phyloP scores from a whole-genome alignment of 495 filamentous ascomycete genomes.

The Coniosporium apollinis region DNA sequence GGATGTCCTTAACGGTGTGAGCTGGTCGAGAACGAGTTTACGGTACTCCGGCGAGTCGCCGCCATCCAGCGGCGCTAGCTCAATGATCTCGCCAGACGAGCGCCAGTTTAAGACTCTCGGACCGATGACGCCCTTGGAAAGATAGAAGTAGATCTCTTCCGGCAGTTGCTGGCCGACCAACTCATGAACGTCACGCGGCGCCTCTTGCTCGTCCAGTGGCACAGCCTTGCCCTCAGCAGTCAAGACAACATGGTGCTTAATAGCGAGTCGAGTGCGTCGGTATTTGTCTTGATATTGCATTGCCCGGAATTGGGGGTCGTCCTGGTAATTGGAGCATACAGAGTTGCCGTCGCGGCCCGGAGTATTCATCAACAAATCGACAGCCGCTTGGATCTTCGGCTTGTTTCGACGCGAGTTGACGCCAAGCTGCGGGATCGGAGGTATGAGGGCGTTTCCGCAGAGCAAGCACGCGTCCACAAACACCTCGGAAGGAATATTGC shows the following conservation, averaged over 20 bases:
- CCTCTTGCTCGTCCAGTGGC: constrained; percentile 47
- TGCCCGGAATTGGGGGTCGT: constrained; percentile 52
- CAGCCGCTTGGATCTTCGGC: constrained; percentile 45
- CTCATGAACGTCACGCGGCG: constrained; percentile 69
- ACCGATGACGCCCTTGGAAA: constrained; percentile 66
- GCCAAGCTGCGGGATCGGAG: constrained; percentile 57
- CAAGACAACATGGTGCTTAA: constrained; percentile 76
- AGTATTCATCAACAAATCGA: constrained; percentile 48
- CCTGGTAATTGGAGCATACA: constrained; percentile 51
- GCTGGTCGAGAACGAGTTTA: constrained; percentile 50
- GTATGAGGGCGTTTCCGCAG: constrained; percentile 64
- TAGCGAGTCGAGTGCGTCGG: constrained; percentile 60
- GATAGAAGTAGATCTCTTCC: constrained; percentile 81
- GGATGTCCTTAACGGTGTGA: constrained; percentile 55
- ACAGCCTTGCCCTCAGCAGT: constrained; percentile 56
- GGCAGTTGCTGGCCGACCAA: constrained; percentile 81
- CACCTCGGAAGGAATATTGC: constrained; percentile 47
- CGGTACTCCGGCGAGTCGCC: constrained; percentile 67
- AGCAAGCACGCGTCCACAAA: constrained; percentile 76
- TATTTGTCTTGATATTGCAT: constrained; percentile 69
- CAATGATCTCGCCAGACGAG: constrained; percentile 54
- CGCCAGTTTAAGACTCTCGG: constrained; percentile 67
- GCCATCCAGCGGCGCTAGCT: constrained; percentile 65
- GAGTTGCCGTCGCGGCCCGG: constrained; percentile 43
- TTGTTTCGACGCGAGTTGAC: constrained; percentile 31